Evolutionary conservation across 2,329 filamentous ascomycete species (phyloP), one percentile per base, ranked within the genome.

Genomic region (Nothomitra cinnamomea): DNA sequence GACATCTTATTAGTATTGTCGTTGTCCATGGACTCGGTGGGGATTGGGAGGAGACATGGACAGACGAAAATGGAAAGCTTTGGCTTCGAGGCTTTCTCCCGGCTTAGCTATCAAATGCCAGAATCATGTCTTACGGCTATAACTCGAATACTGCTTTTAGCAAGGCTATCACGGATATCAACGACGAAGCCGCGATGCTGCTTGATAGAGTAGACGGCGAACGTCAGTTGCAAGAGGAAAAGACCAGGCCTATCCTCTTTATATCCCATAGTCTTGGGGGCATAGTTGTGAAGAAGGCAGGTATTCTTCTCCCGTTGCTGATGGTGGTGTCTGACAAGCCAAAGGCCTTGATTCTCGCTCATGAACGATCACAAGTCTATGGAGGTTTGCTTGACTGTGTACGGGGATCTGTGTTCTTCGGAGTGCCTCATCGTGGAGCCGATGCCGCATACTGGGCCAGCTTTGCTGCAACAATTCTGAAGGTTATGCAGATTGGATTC

Each of bases 401-500:
- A 7, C 38, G 53, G n/a, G 25, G 42, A 17, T 50, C 57, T 19
- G 53, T 53, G 10, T 57, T 57, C 41, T 49, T 57, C 47, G 55
- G 56, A 25, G 57, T 55, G 22, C 56, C 56, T 13, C 53, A 57
- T 52, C 35, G 56, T 32, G 56, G 55, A 19, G 43, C 43, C 43
- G 42, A 55, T 21, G 22, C 55, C 43, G 55, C 56, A 2, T 21
- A 36, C 15, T 51, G 28, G 28, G 13, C 19, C 5, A 13, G 8
- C 2, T 36, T 41, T 21, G 83, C 87, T 71, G 79, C 80, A 50
- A 75, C 76, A 53, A 74, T 76, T 0, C 72, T 86, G 15, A 8
- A 17, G 12, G 64, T 85, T 10, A 82, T 83, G 0, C 80, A 74
- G 63, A 78, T 76, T 58, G 67, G 86, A 52, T 75, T 87, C 59